These are phyloP conservation scores for Trichoderma sp. DNA, from an alignment of 2,329 filamentous ascomycete species.

Conservation along the genomic window DNA sequence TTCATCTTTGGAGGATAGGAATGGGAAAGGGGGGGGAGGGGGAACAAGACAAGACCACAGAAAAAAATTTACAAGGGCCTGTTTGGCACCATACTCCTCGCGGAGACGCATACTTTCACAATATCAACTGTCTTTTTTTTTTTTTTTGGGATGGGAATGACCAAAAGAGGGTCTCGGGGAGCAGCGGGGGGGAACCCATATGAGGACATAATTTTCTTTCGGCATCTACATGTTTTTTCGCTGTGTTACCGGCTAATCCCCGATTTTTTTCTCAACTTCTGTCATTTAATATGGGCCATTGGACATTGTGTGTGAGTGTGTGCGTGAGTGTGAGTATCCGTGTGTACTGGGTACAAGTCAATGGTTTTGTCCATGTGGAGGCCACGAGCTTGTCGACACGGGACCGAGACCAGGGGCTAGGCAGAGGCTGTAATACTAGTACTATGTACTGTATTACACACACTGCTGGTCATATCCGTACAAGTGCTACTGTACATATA, in stretches of 20 bases:
- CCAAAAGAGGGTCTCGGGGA: slow-evolving; percentile 12
- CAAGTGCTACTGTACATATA: not conserved
- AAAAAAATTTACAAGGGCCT: slow-evolving; percentile 10
- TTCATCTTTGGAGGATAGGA: not conserved
- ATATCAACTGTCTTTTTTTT: not conserved
- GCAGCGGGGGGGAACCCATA: not conserved
- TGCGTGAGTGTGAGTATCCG: not conserved
- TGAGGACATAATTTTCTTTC: slow-evolving; percentile 13
- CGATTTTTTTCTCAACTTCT: not conserved
- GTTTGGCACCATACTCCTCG: slow-evolving; percentile 7
- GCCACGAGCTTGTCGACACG: not conserved
- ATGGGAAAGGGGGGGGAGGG: not conserved
- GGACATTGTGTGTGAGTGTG: not conserved
- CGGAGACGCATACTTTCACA: slow-evolving; percentile 9
- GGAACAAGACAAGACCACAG: not conserved
- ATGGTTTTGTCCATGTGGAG: slow-evolving; percentile 5
- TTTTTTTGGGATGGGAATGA: not conserved
- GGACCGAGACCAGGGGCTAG: not conserved
- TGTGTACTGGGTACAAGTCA: slow-evolving; percentile 6
- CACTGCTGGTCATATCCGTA: not conserved
- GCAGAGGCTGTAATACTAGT: not conserved
- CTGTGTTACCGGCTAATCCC: not conserved
- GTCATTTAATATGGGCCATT: slow-evolving; percentile 6
- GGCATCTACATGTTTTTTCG: slow-evolving; percentile 5
- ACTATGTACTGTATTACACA: not conserved